These are phyloP conservation scores for Globisporangium camurandrum DNA, from an alignment of 352 stramenopile species.

Conservation along the genomic window DNA sequence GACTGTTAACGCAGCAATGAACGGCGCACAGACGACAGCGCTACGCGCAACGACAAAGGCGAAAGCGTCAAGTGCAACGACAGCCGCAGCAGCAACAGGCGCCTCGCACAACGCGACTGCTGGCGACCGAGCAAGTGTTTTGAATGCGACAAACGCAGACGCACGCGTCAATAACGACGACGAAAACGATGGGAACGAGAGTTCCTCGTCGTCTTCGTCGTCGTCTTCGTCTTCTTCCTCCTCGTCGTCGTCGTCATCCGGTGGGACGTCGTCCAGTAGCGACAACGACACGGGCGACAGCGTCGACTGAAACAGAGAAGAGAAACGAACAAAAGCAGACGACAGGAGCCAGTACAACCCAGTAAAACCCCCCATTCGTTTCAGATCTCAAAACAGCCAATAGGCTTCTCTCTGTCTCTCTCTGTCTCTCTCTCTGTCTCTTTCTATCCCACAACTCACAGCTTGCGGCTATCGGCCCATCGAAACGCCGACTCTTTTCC, in stretches of 20 bases:
- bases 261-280: constrained; percentile 39
- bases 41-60: background rate
- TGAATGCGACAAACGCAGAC: constrained; percentile 2
- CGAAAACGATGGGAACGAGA: constrained; percentile 34
- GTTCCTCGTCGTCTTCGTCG: constrained; percentile 36
- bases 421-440: too few relatives aligned
- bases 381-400: too few relatives aligned
- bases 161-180: constrained; percentile 1
- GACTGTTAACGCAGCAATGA: background rate
- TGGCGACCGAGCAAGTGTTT: background rate
- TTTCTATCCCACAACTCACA: too few relatives aligned
- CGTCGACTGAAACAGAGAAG: too few relatives aligned
- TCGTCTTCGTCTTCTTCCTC: constrained; percentile 27
- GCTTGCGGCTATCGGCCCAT: constrained; percentile 42
- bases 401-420: too few relatives aligned
- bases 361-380: too few relatives aligned
- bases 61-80: background rate
- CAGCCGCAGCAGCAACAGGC: background rate
- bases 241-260: constrained; percentile 24
- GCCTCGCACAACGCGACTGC: background rate
- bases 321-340: too few relatives aligned
- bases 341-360: too few relatives aligned
- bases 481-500: constrained; percentile 39
- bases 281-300: constrained; percentile 35
- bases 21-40: constrained; percentile 3